Evolutionary conservation across 371 early-diverging fungal genomes (phyloP), one percentile per base, ranked within the genome.

Genomic region (Saksenaea oblongispora): DNA sequence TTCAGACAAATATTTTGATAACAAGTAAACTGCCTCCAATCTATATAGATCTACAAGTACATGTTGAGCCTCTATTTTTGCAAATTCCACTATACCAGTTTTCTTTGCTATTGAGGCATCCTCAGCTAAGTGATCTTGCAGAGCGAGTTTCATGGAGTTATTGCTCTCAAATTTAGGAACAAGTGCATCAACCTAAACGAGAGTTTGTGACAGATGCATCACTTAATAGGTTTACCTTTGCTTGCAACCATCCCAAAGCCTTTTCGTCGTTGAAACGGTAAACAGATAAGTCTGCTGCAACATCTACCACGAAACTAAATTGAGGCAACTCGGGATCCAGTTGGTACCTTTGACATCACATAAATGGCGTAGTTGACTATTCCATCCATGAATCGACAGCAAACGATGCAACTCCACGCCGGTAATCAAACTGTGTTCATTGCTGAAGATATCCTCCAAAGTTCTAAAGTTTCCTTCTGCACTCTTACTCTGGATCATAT

Each of bases 291-390:
- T 44, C 61, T 14, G 54, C 11, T 37, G 61, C 64, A 22, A 71
- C 59, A 53, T 71, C 71, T 71, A 55, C 8, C 5, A 5, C 35
- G 10, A 15, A 34, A 27, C 15, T n/a, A 56, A 31, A 34, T 13
- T 54, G 14, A 14, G 26, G 13, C 35, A 26, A 5, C 31, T 13
- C 10, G 13, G 11, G 26, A 28, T 11, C 24, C n/a, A 39, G 28
- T 14, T 2, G 5, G 10, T 65, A 73, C 70, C 70, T 59, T 73
- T 42, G 11, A 39, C 41, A 66, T 73, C 73, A 39, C 73, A 73
- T 17, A 73, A 15, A 59, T 72, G 69, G 0, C 34, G 54, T 13
- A 72, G 18, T 51, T 69, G 69, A 17, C 65, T 44, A 34, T 39
- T 60, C 5, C 67, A 56, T 8, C 59, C 63, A 17, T 55, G 0